Conservation (phyloP, 306 rosid genomes). For the Astragalus membranaceus region DNA sequence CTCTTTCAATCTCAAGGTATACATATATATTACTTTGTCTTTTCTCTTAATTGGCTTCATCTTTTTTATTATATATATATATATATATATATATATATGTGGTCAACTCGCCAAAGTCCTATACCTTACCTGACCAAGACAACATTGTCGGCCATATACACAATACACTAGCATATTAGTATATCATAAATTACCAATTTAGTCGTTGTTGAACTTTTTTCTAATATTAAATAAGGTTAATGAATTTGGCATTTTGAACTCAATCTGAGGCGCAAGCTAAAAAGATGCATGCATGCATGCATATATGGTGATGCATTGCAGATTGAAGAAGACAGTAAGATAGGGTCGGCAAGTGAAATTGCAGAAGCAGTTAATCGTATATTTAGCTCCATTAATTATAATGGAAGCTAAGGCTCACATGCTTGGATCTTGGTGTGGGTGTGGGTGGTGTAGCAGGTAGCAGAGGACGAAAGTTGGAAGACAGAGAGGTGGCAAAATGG, state of each 20-base stretch:
- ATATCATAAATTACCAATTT: no score
- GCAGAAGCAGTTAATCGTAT: conserved; percentile 62
- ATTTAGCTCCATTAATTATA: conserved; percentile 50
- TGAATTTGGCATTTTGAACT: background rate
- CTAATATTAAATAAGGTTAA: background rate
- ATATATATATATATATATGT: no score
- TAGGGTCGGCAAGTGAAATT: conserved; percentile 65
- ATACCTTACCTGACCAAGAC: no score
- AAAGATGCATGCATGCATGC: background rate
- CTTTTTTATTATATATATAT: no score
- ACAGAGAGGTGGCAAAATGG: background rate
- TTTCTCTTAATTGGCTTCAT: background rate
- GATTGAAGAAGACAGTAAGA: conserved; percentile 74
- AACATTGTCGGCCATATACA: no score
- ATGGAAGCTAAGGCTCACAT: conserved; percentile 19
- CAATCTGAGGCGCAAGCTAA: background rate
- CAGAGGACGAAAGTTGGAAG: background rate
- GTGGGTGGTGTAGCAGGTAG: background rate
- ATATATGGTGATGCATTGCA: conserved; percentile 28
- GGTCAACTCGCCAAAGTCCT: conserved; percentile 38
- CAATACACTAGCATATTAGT: no score
- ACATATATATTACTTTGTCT: conserved; percentile 5
- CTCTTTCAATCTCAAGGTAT: conserved; percentile 91
- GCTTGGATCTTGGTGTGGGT: background rate
- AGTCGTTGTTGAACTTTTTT: no score